Base-by-base conservation (phyloP, 106 monocot genomes). In the Acanthochlamys bracteata region DNA sequence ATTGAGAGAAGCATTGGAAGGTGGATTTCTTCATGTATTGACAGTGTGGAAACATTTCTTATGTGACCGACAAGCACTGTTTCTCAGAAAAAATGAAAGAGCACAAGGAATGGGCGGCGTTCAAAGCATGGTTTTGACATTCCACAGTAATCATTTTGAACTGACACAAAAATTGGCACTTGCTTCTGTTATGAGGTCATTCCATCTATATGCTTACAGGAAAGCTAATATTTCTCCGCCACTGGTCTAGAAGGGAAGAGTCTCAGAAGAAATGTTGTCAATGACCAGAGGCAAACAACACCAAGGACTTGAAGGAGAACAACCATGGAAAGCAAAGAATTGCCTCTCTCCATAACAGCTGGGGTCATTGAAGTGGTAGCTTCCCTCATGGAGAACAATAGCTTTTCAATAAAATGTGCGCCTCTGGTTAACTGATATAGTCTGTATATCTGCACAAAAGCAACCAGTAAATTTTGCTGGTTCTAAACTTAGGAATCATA, bases 201-300 rank as follows among this genome's bases (percentile, higher is more conserved):
- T n/a, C n/a, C n/a, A n/a, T n/a, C n/a, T n/a, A n/a, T n/a, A n/a
- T n/a, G n/a, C n/a, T n/a, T n/a, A n/a, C n/a, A n/a, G n/a, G n/a
- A 46, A 46, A 46, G 45, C 45, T 69, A 86, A 54, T 86, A 86
- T 58, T 83, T 88, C 68, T 83, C 83, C 20, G 69, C 70, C 19
- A 83, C 83, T 60, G 83, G 83, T 69, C 83, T 88, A 25, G 88
- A 83, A 67, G 88, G 88, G 40, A 80, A 83, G 22, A 88, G 80
- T 52, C 88, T 75, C 26, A 88, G 45, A 55, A 88, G 88, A 65
- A 88, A 88, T 25, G 80, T 80, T 11, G 49, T 53, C 77, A 88
- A 71, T 10, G 88, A 88, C 88, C 88, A 88, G 23, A 88, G 68
- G 60, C 80, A 83, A 63, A 75, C 73, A 64, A 88, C 39, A 33